phyloP scores from a whole-genome alignment of 805 yeast genomes.

The Nakazawaea ambrosiae region DNA sequence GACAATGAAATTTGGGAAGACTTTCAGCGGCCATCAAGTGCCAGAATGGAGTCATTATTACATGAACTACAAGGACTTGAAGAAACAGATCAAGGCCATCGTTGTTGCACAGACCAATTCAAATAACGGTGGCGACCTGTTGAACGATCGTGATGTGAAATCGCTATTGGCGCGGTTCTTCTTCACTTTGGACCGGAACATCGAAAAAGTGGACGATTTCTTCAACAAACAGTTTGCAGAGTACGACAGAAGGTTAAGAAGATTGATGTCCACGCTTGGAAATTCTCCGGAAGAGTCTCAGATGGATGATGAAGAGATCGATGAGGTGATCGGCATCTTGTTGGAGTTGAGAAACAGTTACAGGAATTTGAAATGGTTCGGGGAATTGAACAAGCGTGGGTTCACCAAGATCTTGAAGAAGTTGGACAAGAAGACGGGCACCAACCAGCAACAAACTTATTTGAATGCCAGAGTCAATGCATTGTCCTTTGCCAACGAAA shows the following conservation, averaged over 20 bases:
- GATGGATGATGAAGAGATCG: conserved; percentile 46
- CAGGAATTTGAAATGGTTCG: conserved; percentile 87
- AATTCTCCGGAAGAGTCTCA: conserved; percentile 18
- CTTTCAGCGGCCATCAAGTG: conserved; percentile 75
- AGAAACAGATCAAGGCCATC: conserved; percentile 69
- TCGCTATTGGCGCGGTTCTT: conserved; percentile 59
- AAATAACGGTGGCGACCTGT: conserved; percentile 21
- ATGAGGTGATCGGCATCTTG: conserved; percentile 59
- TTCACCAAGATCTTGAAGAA: conserved; percentile 84
- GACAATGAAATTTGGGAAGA: conserved; percentile 75
- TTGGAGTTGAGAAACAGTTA: conserved; percentile 70
- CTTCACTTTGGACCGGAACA: conserved; percentile 69
- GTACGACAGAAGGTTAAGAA: conserved; percentile 61
- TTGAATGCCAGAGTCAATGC: conserved; percentile 64
- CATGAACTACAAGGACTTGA: conserved; percentile 79
- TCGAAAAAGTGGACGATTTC: conserved; percentile 75
- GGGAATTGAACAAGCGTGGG: conserved; percentile 87
- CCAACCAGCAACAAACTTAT: conserved; percentile 47
- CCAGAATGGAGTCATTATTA: conserved; percentile 89
- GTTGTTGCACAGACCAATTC: conserved; percentile 32
- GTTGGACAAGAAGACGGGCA: conserved; percentile 76
- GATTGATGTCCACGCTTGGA: conserved; percentile 34
- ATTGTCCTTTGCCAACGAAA: conserved; percentile 70
- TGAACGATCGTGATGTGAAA: conserved; percentile 36
- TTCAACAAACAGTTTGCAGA: conserved; percentile 69